A percentile compares a stretch with the other conserved stretches of the same genome.
Evolutionary conservation across 306 rosid species (phyloP).

Genomic region (Corylus heterophylla): DNA sequence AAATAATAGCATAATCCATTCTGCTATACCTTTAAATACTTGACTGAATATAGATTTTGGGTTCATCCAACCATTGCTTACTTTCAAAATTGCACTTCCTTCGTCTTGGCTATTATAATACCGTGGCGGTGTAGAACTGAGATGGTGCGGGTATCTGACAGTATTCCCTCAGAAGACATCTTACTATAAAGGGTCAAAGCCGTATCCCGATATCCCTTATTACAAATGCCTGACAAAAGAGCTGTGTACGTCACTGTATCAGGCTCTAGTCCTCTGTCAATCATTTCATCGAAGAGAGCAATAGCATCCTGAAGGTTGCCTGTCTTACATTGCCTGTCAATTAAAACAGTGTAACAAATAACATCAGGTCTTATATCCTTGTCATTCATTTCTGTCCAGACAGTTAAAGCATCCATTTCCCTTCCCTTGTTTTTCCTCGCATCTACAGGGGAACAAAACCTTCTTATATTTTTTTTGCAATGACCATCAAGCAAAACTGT

Average conservation of each 20-base stretch:
- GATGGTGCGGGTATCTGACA: conserved; percentile 25
- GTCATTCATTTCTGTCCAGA: conserved; percentile 63
- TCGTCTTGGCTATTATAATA: conserved; percentile 59
- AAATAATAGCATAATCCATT: not conserved
- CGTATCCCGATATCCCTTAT: conserved; percentile 41
- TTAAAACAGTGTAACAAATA: conserved; percentile 68
- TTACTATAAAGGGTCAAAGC: conserved; percentile 45
- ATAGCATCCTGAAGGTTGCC: conserved; percentile 55
- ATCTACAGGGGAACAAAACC: conserved; percentile 5
- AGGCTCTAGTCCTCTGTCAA: conserved; percentile 59
- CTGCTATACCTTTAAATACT: conserved; percentile 21
- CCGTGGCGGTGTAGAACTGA: conserved; percentile 44
- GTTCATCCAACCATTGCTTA: conserved; percentile 17
- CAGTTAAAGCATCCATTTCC: conserved; percentile 31
- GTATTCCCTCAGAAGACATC: conserved; percentile 58
- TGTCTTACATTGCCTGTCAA: conserved; percentile 55
- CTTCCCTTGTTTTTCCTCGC: conserved; percentile 15
- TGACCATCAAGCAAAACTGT: conserved; percentile 71
- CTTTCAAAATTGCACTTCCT: conserved; percentile 40
- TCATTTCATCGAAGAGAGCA: conserved; percentile 55
- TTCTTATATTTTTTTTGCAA: conserved; percentile 35
- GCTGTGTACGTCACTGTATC: conserved; percentile 70
- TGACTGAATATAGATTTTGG: conserved; percentile 15
- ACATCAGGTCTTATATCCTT: conserved; percentile 59
- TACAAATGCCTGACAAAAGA: conserved; percentile 51